Evolutionary conservation across 306 rosid genomes (phyloP), one percentile per base, ranked within the genome.

Genomic region (Pyrus betulifolia): DNA sequence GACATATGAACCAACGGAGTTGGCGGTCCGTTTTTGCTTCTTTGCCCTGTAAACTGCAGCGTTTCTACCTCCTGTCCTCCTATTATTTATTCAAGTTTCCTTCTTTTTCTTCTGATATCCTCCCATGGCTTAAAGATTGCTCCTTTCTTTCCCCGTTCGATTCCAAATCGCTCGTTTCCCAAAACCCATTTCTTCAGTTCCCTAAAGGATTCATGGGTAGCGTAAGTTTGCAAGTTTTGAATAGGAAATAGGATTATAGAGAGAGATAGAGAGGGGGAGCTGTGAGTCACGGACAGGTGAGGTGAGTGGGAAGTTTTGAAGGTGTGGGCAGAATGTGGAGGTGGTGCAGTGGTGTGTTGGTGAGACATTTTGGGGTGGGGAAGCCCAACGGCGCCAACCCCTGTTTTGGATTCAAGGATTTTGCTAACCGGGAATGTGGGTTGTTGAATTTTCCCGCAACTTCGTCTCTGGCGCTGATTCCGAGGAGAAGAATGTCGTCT

Each of bases 11-110:
- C 69, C 78, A 28, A 74, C 78, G 70, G 5, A 7, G 60, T 62
- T 45, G 78, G 70, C 70, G 78, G 70, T 46, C 78, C 78, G 78
- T 67, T 52, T 74, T 62, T 62, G 70, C 61, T 62, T 74, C 70
- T 1, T 74, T 62, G 78, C 78, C 78, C 46, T 44, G 69, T 74
- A 74, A 74, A 27, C 61, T 45, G 67, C 78, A 62, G 78, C 45
- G 70, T 27, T 11, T 30, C 31, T 45, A 61, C 70, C 70, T 28
- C 30, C 17, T 11, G 2, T 51, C 57, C 30, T 30, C 21, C 46
- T 74, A 45, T 74, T 44, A 74, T 44, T 25, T 23, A 23, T 55
- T 17, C 12, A 42, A 74, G 44, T 44, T 6, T 19, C 11, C 27
- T 23, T 72, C 23, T 42, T 42, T 5, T 15, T 8, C 5, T 52